Evolutionary conservation across 1,139 yeast species (phyloP), one percentile per base, ranked within the genome.

Genomic region (Protomyces macrosporus): DNA sequence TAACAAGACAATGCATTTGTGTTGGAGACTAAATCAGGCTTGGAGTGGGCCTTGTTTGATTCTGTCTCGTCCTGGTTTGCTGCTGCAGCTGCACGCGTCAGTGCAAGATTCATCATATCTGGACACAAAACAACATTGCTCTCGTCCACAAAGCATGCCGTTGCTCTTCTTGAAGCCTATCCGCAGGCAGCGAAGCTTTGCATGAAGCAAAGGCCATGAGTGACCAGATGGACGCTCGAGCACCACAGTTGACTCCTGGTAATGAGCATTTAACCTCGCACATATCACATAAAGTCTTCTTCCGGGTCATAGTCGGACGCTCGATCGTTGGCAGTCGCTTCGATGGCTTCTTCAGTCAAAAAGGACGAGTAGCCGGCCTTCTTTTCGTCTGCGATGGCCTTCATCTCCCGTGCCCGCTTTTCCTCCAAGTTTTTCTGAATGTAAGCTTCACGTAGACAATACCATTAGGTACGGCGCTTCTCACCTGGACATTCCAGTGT

Each of bases 281-380:
- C 9, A 16, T 16, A 7, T 54, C 72, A 82, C 85, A 81, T 79
- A 68, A 85, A 85, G 69, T 85, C 89, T 61, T 86, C 90, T 70
- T 85, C 90, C 66, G 83, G 84, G 71, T 83, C 83, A 65, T 82
- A 85, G 70, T 78, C 78, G 57, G 85, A 75, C 12, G 55, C 48
- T 3, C 64, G 64, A 60, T 60, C 64, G 50, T 58, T 58, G 10
- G 62, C 45, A 9, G 33, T 52, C 5, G 37, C 56, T 4, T 55
- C 62, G 52, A 58, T 52, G 50, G 53, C 78, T n/a, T 82, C 83
- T 6, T 79, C 82, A 2, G 77, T 75, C 66, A 82, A 83, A 60
- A 85, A 72, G 68, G 84, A 88, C 35, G 80, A 85, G 71, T 86
- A 86, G 1, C 86, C 77, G 65, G 76, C 78, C 64, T 77, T 72